Evolutionary conservation across 139 green algal species (phyloP).

Genomic region (Chlamydomonas asymmetrica): DNA sequence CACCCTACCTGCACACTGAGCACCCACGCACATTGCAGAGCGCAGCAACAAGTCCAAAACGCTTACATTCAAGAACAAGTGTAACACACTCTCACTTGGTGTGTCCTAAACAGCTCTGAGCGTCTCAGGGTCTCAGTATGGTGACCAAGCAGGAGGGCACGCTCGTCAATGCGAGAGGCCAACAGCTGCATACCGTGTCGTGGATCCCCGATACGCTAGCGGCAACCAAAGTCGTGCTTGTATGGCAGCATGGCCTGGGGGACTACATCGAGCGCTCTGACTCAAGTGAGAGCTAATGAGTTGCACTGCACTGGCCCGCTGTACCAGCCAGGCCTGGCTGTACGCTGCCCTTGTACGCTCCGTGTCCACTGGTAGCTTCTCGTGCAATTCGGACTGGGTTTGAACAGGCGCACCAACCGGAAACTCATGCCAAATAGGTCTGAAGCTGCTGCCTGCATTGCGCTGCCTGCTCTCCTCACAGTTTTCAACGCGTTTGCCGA

Average conservation of each 20-base stretch:
- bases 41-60: too few relatives aligned
- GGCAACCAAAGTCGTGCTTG: background rate
- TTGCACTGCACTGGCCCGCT: background rate
- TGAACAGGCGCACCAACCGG: background rate
- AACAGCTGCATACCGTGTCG: background rate
- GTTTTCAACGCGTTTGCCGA: background rate
- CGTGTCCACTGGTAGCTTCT: background rate
- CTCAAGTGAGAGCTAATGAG: background rate
- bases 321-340: background rate
- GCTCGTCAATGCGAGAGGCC: background rate
- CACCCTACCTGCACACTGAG: too few relatives aligned
- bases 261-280: slow-evolving; percentile 24
- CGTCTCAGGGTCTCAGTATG: too few relatives aligned
- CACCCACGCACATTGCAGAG: too few relatives aligned
- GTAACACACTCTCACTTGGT: too few relatives aligned
- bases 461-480: background rate
- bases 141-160: too few relatives aligned
- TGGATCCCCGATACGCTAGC: background rate
- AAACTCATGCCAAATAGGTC: background rate
- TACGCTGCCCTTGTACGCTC: background rate
- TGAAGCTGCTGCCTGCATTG: background rate
- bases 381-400: too few relatives aligned
- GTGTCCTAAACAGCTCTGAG: too few relatives aligned
- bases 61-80: too few relatives aligned
- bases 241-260: background rate